Evolutionary conservation across 2,329 filamentous ascomycete genomes (phyloP).

Genomic region (Alternaria longipes): DNA sequence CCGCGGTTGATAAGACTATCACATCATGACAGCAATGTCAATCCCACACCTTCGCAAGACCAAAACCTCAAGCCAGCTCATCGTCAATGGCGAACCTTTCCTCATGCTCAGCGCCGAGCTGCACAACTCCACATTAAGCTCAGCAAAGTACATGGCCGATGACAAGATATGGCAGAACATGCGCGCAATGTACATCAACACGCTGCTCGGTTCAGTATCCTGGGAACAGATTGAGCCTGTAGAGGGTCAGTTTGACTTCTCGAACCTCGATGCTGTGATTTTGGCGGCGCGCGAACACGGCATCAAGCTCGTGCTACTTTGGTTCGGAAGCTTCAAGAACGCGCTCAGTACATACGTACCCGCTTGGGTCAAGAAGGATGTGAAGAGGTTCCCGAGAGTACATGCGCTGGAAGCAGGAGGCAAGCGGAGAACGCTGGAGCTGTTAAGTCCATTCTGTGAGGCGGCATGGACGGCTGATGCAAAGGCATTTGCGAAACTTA

Average conservation of each 20-base stretch:
- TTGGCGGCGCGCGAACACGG: slow-evolving; percentile 45
- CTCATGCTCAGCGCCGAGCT: slow-evolving; percentile 12
- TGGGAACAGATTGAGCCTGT: slow-evolving; percentile 57
- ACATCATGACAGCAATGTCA: not conserved
- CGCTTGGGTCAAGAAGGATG: slow-evolving; percentile 28
- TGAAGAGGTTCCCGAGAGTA: slow-evolving; percentile 34
- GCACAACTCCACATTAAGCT: slow-evolving; percentile 15
- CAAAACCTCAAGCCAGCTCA: slow-evolving; percentile 12
- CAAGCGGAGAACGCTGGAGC: not conserved
- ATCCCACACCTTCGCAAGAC: slow-evolving; percentile 22
- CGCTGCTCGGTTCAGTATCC: slow-evolving; percentile 53
- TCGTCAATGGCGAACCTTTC: slow-evolving; percentile 8
- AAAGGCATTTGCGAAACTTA: slow-evolving; percentile 48
- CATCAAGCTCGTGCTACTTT: slow-evolving; percentile 52
- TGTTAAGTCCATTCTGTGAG: slow-evolving; percentile 34
- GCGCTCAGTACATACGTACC: slow-evolving; percentile 32
- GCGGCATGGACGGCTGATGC: slow-evolving; percentile 46
- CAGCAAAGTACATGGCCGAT: slow-evolving; percentile 10
- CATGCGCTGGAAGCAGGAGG: slow-evolving; percentile 1
- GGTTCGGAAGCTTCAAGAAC: slow-evolving; percentile 59
- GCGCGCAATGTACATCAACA: slow-evolving; percentile 48
- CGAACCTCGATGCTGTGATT: slow-evolving; percentile 50
- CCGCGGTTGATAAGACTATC: not conserved
- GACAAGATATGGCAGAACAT: slow-evolving; percentile 6
- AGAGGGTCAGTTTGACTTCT: slow-evolving; percentile 54